A percentile compares a stretch with the other conserved stretches of the same genome.
phyloP scores from a whole-genome alignment of 257 asterid species.

The Solanum clarkiae region DNA sequence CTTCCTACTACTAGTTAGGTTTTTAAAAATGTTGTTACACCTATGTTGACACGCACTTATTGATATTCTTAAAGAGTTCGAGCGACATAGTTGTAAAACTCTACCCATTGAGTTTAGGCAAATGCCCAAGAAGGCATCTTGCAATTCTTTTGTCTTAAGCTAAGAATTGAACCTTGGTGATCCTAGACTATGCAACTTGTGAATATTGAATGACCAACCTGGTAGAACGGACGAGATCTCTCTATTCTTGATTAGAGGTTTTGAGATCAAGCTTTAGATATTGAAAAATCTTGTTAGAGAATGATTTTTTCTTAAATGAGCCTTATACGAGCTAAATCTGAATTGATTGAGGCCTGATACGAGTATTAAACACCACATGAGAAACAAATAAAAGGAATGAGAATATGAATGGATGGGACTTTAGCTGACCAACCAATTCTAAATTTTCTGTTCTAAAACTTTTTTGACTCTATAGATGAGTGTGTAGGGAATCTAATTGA shows the following conservation, averaged over 20 bases:
- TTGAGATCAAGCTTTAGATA: neutral
- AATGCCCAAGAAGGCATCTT: neutral
- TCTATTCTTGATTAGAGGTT: neutral
- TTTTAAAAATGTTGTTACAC: neutral
- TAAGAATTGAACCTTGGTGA: neutral
- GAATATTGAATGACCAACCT: neutral
- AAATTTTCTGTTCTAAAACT: neutral
- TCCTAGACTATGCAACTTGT: neutral
- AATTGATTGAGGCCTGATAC: neutral
- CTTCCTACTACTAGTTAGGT: neutral
- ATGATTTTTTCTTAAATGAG: neutral
- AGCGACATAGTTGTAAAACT: neutral
- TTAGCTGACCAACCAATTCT: neutral
- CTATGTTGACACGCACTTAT: neutral
- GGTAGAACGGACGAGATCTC: neutral
- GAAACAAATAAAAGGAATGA: neutral
- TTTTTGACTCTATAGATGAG: neutral
- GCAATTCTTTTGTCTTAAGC: neutral
- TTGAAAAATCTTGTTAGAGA: neutral
- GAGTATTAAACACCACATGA: neutral
- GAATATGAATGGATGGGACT: neutral
- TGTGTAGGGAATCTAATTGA: conserved; percentile 13
- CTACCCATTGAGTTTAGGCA: neutral
- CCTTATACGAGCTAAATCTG: too few species aligned
- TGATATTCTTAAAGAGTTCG: neutral